Conservation (phyloP, 2,329 filamentous ascomycete genomes). For the Thielaviopsis euricoi region DNA sequence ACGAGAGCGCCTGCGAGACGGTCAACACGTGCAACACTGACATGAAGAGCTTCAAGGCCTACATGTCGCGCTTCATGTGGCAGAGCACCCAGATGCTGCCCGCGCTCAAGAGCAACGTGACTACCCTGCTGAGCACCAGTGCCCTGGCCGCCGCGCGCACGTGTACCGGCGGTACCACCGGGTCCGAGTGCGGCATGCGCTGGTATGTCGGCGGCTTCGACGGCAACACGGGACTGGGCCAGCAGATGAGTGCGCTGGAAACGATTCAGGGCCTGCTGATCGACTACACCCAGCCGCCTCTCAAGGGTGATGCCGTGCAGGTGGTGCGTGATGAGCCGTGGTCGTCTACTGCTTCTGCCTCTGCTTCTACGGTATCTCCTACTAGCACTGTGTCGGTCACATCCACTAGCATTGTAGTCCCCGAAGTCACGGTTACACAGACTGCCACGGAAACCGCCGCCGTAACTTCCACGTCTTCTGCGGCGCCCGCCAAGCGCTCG, state of each 20-base stretch:
- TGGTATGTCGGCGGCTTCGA: conserved; percentile 46
- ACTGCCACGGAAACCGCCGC: not conserved
- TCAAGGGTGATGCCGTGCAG: conserved; percentile 31
- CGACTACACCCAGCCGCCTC: conserved; percentile 25
- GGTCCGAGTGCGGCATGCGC: conserved; percentile 40
- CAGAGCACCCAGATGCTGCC: conserved; percentile 40
- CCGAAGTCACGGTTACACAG: not conserved
- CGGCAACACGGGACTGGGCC: conserved; percentile 37
- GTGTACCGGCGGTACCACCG: conserved; percentile 38
- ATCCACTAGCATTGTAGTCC: not conserved
- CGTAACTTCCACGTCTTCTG: not conserved
- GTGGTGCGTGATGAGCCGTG: conserved; percentile 20
- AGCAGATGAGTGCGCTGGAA: conserved; percentile 50
- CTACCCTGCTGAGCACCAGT: conserved; percentile 31
- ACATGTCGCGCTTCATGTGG: conserved; percentile 48
- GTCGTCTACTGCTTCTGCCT: not conserved
- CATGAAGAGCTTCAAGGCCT: conserved; percentile 53
- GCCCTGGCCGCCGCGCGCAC: conserved; percentile 37
- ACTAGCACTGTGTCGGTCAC: not conserved
- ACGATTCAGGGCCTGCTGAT: conserved; percentile 42
- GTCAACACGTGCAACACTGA: conserved; percentile 41
- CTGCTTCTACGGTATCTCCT: not conserved
- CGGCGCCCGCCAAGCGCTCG: not conserved
- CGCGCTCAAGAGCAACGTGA: conserved; percentile 30
- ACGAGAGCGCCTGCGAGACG: conserved; percentile 48